Base-by-base conservation (phyloP, 306 rosid genomes). In the Quercus ilex region DNA sequence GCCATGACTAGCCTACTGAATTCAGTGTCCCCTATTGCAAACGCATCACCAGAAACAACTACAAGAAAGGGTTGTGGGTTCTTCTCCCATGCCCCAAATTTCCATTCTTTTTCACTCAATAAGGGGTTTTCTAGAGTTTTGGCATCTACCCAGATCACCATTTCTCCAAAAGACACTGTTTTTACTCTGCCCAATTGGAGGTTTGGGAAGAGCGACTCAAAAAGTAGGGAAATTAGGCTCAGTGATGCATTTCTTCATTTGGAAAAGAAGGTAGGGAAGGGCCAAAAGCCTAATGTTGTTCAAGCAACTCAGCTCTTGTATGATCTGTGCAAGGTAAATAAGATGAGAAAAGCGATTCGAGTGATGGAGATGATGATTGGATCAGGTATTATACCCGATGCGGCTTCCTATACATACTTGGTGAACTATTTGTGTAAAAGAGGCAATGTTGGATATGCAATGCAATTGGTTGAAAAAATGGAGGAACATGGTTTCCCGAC, bases 391-490 rank as follows among this genome's bases (percentile, higher is more conserved):
- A 88, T 82, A 72, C 97, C 97, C 19, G 93, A 91, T 78, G 93
- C 92, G 10, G 83, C 93, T 60, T 89, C 97, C 1, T 92, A 84
- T 72, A 84, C 91, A 20, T 86, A 77, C 82, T 89, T 95, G 86
- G 91, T 95, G 15, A 90, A 79, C 78, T 83, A 65, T 81, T 82
- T 95, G 90, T 95, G 99, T 75, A 91, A 76, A 82, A 89, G 88
- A 68, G 98, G 98, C 5, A 88, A 89, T 76, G 90, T 91, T 84
- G 99, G 98, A 11, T 81, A 89, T 93, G 98, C 99, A 41, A 83
- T 95, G 92, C 98, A 95, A 78, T 51, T 95, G 82, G 96, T 95
- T 76, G 99, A 90, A 20, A 91, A 87, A 58, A 90, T 93, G 96
- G 99, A 89, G 76, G 89, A 85, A 11, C 84, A 74, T 84, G 96